These are phyloP conservation scores for Astragalus membranaceus DNA, from an alignment of 306 rosid species.

Conservation along the genomic window DNA sequence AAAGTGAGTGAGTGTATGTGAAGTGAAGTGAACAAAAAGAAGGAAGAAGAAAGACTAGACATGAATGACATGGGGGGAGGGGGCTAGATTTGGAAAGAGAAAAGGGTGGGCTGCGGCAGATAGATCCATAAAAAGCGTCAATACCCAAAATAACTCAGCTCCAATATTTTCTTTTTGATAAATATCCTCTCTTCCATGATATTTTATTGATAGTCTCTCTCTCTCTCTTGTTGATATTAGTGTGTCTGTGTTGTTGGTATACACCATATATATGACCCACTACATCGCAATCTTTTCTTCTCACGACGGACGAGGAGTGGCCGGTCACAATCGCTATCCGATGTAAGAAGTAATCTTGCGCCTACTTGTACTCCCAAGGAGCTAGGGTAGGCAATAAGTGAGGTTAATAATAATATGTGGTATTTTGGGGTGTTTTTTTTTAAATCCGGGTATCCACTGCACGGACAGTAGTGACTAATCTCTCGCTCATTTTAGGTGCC, in stretches of 20 bases:
- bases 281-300: not conserved
- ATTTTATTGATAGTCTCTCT: not conserved
- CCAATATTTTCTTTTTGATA: not conserved
- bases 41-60: not conserved
- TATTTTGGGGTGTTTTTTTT: no score
- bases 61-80: not conserved
- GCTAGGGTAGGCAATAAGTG: no score
- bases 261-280: not conserved
- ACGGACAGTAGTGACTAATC: no score
- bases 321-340: not conserved
- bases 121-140: conserved; percentile 45
- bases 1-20: not conserved
- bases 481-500: no score
- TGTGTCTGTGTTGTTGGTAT: no score
- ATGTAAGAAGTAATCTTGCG: not conserved
- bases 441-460: no score
- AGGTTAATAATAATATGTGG: no score
- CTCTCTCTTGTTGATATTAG: no score
- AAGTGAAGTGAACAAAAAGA: not conserved
- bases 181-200: not conserved
- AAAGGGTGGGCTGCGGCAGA: not conserved
- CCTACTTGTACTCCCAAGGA: no score
- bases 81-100: conserved; percentile 3
- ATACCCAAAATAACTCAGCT: not conserved
- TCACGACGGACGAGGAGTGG: not conserved